A percentile compares a stretch with the other conserved stretches of the same genome.
phyloP scores from a whole-genome alignment of 2,329 filamentous ascomycete genomes.

The Ascochyta fabae region DNA sequence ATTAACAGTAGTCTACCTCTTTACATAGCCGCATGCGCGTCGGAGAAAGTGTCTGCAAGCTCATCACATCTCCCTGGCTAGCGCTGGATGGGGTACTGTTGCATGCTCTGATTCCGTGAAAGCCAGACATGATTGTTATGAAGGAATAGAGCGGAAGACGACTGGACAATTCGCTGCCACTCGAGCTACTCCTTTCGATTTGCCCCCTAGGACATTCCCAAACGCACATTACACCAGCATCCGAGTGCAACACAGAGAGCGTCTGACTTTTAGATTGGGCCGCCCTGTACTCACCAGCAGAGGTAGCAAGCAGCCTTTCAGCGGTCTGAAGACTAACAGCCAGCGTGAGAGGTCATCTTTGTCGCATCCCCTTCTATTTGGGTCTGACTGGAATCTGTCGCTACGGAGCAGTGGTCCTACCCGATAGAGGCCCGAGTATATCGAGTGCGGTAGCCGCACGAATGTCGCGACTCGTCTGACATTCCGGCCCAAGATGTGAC shows the following conservation, averaged over 20 bases:
- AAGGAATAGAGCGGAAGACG: constrained; percentile 1
- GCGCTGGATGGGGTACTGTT: not conserved
- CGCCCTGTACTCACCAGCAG: not conserved
- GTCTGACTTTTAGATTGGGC: not conserved
- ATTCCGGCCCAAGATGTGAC: constrained; percentile 5
- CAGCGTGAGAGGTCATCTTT: not conserved
- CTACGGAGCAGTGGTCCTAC: constrained; percentile 3
- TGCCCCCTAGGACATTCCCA: constrained; percentile 2
- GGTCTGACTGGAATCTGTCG: not conserved
- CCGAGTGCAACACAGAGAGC: not conserved
- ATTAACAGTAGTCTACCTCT: not conserved
- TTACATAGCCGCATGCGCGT: not conserved
- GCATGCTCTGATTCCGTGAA: not conserved
- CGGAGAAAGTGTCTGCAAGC: not conserved
- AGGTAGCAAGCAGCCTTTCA: not conserved
- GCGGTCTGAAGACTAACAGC: not conserved
- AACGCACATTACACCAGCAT: constrained; percentile 3
- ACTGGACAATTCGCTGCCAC: constrained; percentile 4
- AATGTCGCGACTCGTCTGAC: constrained; percentile 12
- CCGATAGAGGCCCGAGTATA: not conserved
- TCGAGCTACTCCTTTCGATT: constrained; percentile 10
- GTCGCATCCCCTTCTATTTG: not conserved
- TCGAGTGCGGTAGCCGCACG: constrained; percentile 9
- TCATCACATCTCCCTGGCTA: not conserved
- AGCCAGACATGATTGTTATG: not conserved